A percentile compares a stretch with the other conserved stretches of the same genome.
phyloP scores from a whole-genome alignment of 176 grass and related monocot genomes.

The Eleusine coracana region DNA sequence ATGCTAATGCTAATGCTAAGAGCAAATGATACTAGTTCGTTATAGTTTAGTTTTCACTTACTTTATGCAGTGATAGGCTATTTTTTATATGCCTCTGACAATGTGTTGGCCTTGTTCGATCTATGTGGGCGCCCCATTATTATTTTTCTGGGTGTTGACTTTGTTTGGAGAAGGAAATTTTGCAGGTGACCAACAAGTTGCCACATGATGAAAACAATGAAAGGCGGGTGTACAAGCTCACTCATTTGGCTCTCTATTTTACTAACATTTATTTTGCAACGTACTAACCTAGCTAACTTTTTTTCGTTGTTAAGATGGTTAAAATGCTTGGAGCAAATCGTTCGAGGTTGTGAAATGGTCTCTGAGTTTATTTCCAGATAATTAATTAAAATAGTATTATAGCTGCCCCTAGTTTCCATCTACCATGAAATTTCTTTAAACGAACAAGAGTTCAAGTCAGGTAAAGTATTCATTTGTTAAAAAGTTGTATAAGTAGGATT shows the following conservation, averaged over 20 bases:
- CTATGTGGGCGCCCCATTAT: background rate
- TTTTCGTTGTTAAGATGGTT: background rate
- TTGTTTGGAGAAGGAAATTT: background rate
- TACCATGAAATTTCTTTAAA: background rate
- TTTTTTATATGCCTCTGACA: background rate
- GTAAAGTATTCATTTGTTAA: background rate
- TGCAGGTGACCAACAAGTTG: constrained; percentile 30
- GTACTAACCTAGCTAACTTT: background rate
- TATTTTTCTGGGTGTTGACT: constrained; percentile 37
- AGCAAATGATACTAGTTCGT: background rate
- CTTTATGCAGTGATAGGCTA: background rate
- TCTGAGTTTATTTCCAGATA: background rate
- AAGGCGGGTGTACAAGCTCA: constrained; percentile 24
- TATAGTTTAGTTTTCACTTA: constrained; percentile 14
- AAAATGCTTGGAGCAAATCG: background rate
- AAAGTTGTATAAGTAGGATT: background rate
- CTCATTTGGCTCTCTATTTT: background rate
- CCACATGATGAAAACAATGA: constrained; percentile 35
- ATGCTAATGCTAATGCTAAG: background rate
- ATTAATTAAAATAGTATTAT: background rate
- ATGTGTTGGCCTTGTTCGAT: constrained; percentile 17
- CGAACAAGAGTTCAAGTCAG: background rate
- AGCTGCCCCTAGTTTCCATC: background rate
- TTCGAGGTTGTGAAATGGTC: background rate
- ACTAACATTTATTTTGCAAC: background rate